Percentiles rank a stretch among this genome's conserved stretches.
Conservation (phyloP, 176 grass and related monocot genomes). For the Ensete glaucum region DNA sequence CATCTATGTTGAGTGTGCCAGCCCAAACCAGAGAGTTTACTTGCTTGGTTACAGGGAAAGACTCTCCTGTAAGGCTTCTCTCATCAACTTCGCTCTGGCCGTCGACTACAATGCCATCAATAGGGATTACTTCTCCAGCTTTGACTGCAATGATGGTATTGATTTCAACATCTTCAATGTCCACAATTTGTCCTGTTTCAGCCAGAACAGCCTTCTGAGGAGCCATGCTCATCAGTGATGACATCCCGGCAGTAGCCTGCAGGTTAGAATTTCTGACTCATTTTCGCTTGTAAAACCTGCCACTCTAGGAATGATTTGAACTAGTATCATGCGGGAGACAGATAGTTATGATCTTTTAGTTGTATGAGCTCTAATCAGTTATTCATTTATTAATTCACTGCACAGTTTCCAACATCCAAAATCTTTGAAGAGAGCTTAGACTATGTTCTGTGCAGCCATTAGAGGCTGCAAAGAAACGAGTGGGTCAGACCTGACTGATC, state of each 20-base stretch:
- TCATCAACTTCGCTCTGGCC: conserved; percentile 63
- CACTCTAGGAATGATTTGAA: neutral
- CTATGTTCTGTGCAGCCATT: neutral
- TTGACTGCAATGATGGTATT: conserved; percentile 39
- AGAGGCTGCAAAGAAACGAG: too few relatives aligned
- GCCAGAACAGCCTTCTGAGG: conserved; percentile 46
- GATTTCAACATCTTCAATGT: conserved; percentile 19
- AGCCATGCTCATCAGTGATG: conserved; percentile 41
- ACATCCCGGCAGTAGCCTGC: conserved; percentile 49
- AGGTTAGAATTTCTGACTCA: neutral
- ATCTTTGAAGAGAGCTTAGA: neutral
- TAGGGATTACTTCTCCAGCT: conserved; percentile 53
- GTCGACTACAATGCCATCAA: conserved; percentile 52
- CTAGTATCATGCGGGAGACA: neutral
- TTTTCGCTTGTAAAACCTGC: neutral
- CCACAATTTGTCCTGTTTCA: conserved; percentile 29
- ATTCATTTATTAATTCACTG: neutral
- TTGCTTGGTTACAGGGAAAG: conserved; percentile 49
- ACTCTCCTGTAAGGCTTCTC: conserved; percentile 78
- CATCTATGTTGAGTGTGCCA: conserved; percentile 64
- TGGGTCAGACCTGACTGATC: too few relatives aligned
- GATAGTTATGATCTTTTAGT: too few relatives aligned
- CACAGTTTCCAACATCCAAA: neutral
- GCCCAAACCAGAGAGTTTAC: conserved; percentile 45
- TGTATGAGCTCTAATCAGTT: neutral